These are phyloP conservation scores for Eutrema heterophyllum DNA, from an alignment of 345 rosid species.

Conservation along the genomic window DNA sequence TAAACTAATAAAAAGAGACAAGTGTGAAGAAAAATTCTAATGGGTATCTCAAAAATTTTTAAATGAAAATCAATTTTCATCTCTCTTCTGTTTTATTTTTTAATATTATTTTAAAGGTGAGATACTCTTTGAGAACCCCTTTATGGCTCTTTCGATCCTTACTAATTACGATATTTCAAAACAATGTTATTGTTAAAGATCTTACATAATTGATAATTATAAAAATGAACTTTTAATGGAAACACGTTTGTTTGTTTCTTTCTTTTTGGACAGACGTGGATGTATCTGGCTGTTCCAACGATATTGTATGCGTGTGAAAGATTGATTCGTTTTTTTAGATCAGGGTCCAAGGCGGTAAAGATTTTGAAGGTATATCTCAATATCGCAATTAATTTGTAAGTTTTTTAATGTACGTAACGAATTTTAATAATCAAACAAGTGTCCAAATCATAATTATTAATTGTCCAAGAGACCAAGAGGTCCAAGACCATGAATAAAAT, in stretches of 20 bases:
- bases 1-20: no score
- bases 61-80: no score
- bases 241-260: background rate
- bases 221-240: background rate
- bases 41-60: no score
- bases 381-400: background rate
- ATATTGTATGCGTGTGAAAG: conserved; percentile 53
- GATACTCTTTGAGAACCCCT: no score
- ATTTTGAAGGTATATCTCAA: conserved; percentile 54
- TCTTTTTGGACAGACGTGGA: conserved; percentile 61
- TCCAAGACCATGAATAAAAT: no score
- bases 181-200: background rate
- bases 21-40: no score
- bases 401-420: background rate
- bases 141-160: no score
- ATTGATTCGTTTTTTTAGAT: conserved; percentile 54
- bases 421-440: background rate
- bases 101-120: no score
- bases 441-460: background rate
- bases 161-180: background rate
- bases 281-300: conserved; percentile 74
- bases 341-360: conserved; percentile 53
- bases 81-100: no score
- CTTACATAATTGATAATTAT: background rate
- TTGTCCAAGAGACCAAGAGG: no score